A percentile compares a stretch with the other conserved stretches of the same genome.
phyloP scores from a whole-genome alignment of 768 basidiomycete species.

The Coprinopsis cinerea region DNA sequence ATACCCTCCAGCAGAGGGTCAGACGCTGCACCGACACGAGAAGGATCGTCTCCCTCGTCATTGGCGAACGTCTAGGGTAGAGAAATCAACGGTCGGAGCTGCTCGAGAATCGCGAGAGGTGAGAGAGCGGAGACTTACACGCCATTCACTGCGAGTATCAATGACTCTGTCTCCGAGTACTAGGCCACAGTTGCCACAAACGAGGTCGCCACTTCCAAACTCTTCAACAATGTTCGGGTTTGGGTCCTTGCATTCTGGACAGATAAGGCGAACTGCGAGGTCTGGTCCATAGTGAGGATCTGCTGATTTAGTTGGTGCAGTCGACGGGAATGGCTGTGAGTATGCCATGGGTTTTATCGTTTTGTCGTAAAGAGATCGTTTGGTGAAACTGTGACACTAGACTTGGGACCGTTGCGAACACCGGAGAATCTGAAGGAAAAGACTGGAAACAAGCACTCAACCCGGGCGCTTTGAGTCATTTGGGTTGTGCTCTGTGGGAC shows the following conservation, averaged over 20 bases:
- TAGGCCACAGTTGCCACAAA: slow-evolving; percentile 88
- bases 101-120: slow-evolving; percentile 9
- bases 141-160: slow-evolving; percentile 98
- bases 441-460: neutral
- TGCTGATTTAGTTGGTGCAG: slow-evolving; percentile 4
- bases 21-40: slow-evolving; percentile 96
- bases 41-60: slow-evolving; percentile 98
- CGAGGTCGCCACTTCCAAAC: slow-evolving; percentile 96
- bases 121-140: slow-evolving; percentile 48
- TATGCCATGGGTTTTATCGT: slow-evolving; percentile 49
- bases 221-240: slow-evolving; percentile 95
- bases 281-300: slow-evolving; percentile 68
- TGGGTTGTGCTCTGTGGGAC: no score
- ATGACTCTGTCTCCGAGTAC: slow-evolving; percentile 95
- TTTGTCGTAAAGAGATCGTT: neutral
- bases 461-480: no score
- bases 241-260: slow-evolving; percentile 92
- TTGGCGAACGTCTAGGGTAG: slow-evolving; percentile 88
- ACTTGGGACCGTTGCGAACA: neutral
- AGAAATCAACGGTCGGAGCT: slow-evolving; percentile 15
- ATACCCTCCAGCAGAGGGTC: slow-evolving; percentile 93
- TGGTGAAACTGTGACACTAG: slow-evolving; percentile 5
- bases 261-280: slow-evolving; percentile 83
- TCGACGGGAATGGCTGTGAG: slow-evolving; percentile 77
- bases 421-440: neutral